phyloP scores from a whole-genome alignment of 208 protist species.

The Endotrypanum monterogeii region DNA sequence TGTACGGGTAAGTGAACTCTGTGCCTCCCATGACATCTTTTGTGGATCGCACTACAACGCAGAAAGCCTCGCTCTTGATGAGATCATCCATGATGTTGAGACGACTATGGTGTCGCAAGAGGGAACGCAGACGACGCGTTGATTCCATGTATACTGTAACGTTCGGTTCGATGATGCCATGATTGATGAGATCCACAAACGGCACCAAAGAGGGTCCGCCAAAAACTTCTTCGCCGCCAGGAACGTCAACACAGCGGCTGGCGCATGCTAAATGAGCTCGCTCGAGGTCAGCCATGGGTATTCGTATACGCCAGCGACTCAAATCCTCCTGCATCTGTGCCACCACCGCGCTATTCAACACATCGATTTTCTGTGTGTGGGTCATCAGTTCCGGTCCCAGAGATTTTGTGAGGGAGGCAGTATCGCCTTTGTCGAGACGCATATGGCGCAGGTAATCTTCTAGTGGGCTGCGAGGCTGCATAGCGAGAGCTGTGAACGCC shows the following conservation, averaged over 20 bases:
- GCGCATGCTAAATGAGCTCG: slow-evolving; percentile 57
- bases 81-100: slow-evolving; percentile 23
- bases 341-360: slow-evolving; percentile 31
- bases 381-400: slow-evolving; percentile 22
- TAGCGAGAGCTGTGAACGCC: slow-evolving; percentile 58
- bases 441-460: slow-evolving; percentile 55
- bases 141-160: slow-evolving; percentile 42
- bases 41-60: slow-evolving; percentile 49
- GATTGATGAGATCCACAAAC: slow-evolving; percentile 80
- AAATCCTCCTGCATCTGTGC: slow-evolving; percentile 27
- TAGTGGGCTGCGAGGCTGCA: slow-evolving; percentile 37
- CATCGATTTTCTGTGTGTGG: slow-evolving; percentile 36
- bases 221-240: slow-evolving; percentile 55
- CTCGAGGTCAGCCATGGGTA: slow-evolving; percentile 36
- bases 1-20: slow-evolving; percentile 73
- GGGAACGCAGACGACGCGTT: slow-evolving; percentile 8
- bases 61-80: slow-evolving; percentile 38
- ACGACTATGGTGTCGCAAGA: slow-evolving; percentile 26
- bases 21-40: slow-evolving; percentile 32
- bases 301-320: slow-evolving; percentile 12
- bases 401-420: slow-evolving; percentile 7
- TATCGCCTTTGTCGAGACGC: slow-evolving; percentile 19
- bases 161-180: slow-evolving; percentile 48
- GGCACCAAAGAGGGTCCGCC: slow-evolving; percentile 78
- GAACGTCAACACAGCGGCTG: slow-evolving; percentile 75